These are phyloP conservation scores for Saturnispora hagleri DNA, from an alignment of 805 yeast genomes.

Conservation along the genomic window DNA sequence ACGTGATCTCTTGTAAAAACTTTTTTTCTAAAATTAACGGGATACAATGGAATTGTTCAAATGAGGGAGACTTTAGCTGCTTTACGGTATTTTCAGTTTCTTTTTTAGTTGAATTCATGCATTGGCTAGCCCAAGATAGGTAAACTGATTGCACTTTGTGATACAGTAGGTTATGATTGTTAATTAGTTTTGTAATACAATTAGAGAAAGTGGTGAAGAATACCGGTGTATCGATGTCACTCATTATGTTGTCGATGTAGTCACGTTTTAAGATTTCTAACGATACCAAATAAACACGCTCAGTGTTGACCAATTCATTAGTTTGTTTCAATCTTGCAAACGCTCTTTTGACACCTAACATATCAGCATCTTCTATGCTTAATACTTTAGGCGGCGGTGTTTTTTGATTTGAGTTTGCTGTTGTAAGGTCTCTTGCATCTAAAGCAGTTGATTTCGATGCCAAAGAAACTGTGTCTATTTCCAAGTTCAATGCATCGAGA, in stretches of 20 bases:
- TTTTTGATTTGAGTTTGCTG: slow-evolving; percentile 5
- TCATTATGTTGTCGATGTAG: slow-evolving; percentile 34
- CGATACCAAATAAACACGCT: slow-evolving; percentile 37
- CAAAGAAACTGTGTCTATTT: neutral
- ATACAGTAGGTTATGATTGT: slow-evolving; percentile 27
- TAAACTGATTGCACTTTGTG: slow-evolving; percentile 21
- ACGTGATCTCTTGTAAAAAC: slow-evolving; percentile 15
- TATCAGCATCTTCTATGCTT: neutral
- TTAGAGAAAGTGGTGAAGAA: slow-evolving; percentile 23
- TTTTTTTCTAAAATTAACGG: slow-evolving; percentile 14
- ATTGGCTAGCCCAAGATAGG: slow-evolving; percentile 15
- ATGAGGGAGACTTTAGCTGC: slow-evolving; percentile 18
- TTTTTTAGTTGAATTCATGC: slow-evolving; percentile 3
- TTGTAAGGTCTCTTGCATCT: neutral
- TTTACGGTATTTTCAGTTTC: slow-evolving; percentile 6
- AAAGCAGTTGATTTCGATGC: neutral
- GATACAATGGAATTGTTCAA: slow-evolving; percentile 16
- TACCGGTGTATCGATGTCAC: slow-evolving; percentile 29
- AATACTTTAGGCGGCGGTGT: slow-evolving; percentile 10
- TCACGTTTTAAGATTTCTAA: slow-evolving; percentile 34
- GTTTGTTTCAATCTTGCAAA: slow-evolving; percentile 24
- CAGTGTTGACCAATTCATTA: slow-evolving; percentile 42
- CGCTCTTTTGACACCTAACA: slow-evolving; percentile 11
- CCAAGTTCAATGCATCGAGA: neutral
- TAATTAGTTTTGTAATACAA: slow-evolving; percentile 25